Conservation (phyloP, 2,329 filamentous ascomycete genomes). For the Penicillium polonicum region DNA sequence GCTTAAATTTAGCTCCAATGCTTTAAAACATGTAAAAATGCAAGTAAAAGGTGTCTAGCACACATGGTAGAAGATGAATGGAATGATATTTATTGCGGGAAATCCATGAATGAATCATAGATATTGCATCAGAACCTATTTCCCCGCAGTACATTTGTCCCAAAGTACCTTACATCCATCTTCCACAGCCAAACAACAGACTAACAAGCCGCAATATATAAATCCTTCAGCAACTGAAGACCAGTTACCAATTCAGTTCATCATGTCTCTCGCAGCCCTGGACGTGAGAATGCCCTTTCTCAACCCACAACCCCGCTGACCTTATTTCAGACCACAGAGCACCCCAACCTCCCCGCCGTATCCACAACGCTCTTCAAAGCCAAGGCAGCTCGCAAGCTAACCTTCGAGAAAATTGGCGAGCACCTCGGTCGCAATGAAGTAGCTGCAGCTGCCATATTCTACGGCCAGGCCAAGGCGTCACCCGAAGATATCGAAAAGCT, state of each 20-base stretch:
- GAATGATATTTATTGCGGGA: neutral
- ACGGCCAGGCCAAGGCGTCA: conserved; percentile 76
- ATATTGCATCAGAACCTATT: neutral
- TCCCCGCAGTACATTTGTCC: conserved; percentile 6
- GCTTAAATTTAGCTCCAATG: neutral
- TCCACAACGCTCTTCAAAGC: conserved; percentile 74
- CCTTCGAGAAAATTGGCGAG: conserved; percentile 74
- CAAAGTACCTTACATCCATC: neutral
- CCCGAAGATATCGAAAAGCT: conserved; percentile 68
- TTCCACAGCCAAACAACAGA: neutral
- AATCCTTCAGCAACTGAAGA: neutral
- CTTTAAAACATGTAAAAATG: neutral
- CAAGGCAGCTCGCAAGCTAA: conserved; percentile 72
- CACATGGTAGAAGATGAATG: no score
- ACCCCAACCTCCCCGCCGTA: conserved; percentile 66
- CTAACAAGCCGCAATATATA: neutral
- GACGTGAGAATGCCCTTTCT: conserved; percentile 34
- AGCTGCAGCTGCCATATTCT: conserved; percentile 83
- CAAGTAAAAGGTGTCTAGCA: no score
- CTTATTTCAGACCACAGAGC: conserved; percentile 27
- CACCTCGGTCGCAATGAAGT: conserved; percentile 77
- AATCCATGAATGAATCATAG: neutral
- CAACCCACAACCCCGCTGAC: conserved; percentile 5
- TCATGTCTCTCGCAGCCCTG: conserved; percentile 46
- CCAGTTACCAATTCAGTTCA: conserved; percentile 1